Conservation (phyloP, 108 stramenopile species). For the Nitzschia putrida region DNA sequence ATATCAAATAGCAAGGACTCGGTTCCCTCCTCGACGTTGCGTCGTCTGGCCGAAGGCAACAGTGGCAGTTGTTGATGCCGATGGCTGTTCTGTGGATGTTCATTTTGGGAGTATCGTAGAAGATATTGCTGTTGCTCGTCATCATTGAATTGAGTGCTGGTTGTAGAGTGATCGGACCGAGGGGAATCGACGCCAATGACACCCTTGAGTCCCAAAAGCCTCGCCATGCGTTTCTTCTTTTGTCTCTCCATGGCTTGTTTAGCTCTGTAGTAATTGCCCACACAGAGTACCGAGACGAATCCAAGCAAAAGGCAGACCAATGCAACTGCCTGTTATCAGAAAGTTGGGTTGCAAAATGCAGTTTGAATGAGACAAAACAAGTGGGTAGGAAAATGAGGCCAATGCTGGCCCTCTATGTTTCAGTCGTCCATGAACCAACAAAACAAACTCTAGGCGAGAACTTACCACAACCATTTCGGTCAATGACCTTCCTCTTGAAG, state of each 20-base stretch:
- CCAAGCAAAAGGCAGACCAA: conserved; percentile 74
- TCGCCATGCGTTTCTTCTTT: conserved; percentile 57
- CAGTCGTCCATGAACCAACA: no score
- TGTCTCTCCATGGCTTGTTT: conserved; percentile 82
- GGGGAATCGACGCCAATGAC: conserved; percentile 41
- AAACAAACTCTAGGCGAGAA: neutral
- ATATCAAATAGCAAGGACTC: conserved; percentile 24
- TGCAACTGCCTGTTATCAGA: conserved; percentile 42
- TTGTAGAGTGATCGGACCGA: conserved; percentile 25
- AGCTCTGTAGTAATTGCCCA: conserved; percentile 85
- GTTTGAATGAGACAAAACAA: neutral
- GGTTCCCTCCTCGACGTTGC: conserved; percentile 7
- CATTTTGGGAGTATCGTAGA: neutral
- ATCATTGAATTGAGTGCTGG: conserved; percentile 28
- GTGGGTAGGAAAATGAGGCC: neutral
- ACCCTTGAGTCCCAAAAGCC: conserved; percentile 29
- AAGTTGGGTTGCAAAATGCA: neutral
- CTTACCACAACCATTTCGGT: conserved; percentile 66
- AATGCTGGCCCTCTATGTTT: no score
- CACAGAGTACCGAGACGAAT: conserved; percentile 77
- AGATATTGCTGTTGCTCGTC: conserved; percentile 22
- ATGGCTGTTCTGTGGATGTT: neutral
- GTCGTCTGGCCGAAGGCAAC: conserved; percentile 1
- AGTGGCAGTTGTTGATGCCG: neutral
- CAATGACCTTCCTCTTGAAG: conserved; percentile 65